These are phyloP conservation scores for Penicillium alfredii DNA, from an alignment of 495 filamentous ascomycete genomes.

Conservation along the genomic window DNA sequence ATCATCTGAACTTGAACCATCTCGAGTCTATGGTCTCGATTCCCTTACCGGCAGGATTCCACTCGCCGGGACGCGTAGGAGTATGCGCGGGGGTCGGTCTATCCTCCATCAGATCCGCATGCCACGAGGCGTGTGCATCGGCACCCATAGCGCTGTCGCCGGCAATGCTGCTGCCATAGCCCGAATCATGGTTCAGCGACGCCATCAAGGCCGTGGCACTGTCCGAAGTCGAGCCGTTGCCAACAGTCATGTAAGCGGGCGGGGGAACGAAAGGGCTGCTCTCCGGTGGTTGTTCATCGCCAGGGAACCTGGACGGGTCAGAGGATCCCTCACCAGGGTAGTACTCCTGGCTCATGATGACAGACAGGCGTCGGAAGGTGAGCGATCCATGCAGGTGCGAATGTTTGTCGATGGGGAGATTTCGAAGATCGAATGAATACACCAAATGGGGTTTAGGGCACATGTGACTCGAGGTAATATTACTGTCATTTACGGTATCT, in stretches of 20 bases:
- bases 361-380: conserved; percentile 2
- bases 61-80: conserved; percentile 44
- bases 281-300: conserved; percentile 23
- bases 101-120: conserved; percentile 61
- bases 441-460: conserved; percentile 19
- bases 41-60: conserved; percentile 38
- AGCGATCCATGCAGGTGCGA: conserved; percentile 17
- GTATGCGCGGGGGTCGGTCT: conserved; percentile 56
- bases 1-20: not conserved
- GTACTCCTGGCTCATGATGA: conserved; percentile 71
- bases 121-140: conserved; percentile 43
- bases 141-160: conserved; percentile 45
- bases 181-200: conserved; percentile 76
- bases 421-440: conserved; percentile 19
- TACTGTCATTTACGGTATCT: conserved; percentile 2
- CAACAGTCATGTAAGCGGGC: conserved; percentile 82
- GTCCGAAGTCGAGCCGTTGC: conserved; percentile 72
- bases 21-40: not conserved
- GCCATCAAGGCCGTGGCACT: conserved; percentile 62
- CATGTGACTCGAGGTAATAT: conserved; percentile 22
- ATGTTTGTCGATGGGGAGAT: too few species aligned
- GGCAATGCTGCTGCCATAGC: conserved; percentile 74
- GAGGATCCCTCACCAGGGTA: conserved; percentile 44
- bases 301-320: conserved; percentile 31
- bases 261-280: conserved; percentile 29